Evolutionary conservation across 768 basidiomycete species (phyloP).

Genomic region (Holtermannia corniformis): DNA sequence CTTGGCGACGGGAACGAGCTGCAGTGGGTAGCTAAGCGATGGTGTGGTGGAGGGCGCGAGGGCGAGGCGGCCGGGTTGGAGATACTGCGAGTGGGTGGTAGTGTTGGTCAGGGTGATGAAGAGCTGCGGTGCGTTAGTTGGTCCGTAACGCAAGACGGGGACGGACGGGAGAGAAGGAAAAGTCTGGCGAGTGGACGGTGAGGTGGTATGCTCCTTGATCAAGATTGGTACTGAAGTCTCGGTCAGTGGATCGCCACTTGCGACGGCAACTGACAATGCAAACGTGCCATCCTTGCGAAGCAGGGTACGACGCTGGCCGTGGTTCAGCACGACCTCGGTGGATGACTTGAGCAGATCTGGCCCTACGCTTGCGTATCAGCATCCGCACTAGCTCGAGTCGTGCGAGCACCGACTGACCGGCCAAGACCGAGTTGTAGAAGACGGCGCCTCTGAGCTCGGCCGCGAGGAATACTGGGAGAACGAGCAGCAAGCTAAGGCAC

Average conservation of each 20-base stretch:
- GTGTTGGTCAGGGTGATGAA: constrained; percentile 9
- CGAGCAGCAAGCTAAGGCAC: not conserved
- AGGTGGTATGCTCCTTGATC: not conserved
- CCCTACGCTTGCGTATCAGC: not conserved
- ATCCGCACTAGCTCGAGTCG: too few relatives aligned
- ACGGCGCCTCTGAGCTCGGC: not conserved
- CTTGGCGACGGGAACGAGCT: constrained; percentile 9
- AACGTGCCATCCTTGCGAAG: not conserved
- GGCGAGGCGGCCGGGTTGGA: constrained; percentile 17
- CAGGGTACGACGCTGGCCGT: not conserved
- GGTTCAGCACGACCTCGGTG: not conserved
- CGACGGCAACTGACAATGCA: not conserved
- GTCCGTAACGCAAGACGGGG: not conserved
- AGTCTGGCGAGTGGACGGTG: not conserved
- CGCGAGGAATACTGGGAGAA: not conserved
- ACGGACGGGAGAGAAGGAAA: not conserved
- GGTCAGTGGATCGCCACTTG: too few relatives aligned
- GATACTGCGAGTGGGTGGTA: constrained; percentile 24
- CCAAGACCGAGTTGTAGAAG: not conserved
- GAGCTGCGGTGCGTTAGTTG: constrained; percentile 9
- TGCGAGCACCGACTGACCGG: not conserved
- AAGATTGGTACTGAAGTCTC: not conserved
- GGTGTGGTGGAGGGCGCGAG: constrained; percentile 11
- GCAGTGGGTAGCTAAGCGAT: constrained; percentile 29
- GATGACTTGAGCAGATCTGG: not conserved